Evolutionary conservation across 352 stramenopile genomes (phyloP), one percentile per base, ranked within the genome.

Genomic region (Thraustotheca clavata): DNA sequence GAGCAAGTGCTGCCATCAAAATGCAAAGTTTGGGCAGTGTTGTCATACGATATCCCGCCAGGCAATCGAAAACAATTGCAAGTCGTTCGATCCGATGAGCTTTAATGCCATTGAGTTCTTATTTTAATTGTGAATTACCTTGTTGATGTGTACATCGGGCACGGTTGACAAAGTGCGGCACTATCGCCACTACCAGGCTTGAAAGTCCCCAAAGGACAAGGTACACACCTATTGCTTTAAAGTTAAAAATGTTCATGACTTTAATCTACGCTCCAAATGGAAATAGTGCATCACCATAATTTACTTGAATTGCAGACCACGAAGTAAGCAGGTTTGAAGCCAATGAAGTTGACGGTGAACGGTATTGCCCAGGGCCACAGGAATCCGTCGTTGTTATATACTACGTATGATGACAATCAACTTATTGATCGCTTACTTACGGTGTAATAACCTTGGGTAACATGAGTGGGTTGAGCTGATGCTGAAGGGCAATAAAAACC

Each of bases 171-270:
- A 0, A 89, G 68, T n/a, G 54, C 49, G 0, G 67, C 24, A 31
- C 72, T 72, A 49, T 94, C 78, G 4, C 82, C 80, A 0, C 69
- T 40, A 1, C 33, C 47, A 9, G 61, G 29, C 59, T 96, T 96
- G 69, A 91, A 94, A 0, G 77, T 92, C 4, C 81, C 80, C 0
- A 71, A 31, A 1, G 85, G 85, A 59, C 85, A 96, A 18, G 63
- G 20, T 14, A 80, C 63, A 35, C 86, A 95, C 32, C 69, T 65
- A 54, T 7, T 3, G 2, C 2, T 14, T 52, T 24, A 52, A 18
- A 35, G 11, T 52, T 31, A 4, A n/a, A 2, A 9, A 29, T 55
- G 2, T 31, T 9, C 57, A 43, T 11, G 7, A 6, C 12, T 20
- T 16, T 12, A 11, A 4, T 39, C 27, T 63, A 63, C 55, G 36